phyloP scores from a whole-genome alignment of 1,284 basidiomycete species.

The Malassezia slooffiae region DNA sequence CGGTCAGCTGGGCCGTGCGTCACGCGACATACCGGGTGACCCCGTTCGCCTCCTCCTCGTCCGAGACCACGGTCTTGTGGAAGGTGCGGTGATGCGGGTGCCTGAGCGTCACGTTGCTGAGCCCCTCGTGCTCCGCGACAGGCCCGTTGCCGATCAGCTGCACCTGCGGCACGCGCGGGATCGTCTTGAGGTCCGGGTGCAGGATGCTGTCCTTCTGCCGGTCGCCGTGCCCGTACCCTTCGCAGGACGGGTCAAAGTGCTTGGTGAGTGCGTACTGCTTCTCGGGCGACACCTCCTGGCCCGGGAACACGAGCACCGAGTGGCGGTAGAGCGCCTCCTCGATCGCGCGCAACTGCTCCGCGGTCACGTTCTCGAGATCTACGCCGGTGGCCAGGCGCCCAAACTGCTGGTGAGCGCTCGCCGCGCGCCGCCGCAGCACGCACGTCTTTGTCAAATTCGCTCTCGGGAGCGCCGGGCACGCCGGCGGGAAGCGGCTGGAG shows the following conservation, averaged over 20 bases:
- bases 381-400: slow-evolving; percentile 7
- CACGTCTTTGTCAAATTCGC: no score
- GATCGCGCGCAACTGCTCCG: slow-evolving; percentile 10
- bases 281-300: slow-evolving; percentile 27
- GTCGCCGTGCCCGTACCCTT: slow-evolving; percentile 31
- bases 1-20: no score
- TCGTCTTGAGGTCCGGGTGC: slow-evolving; percentile 45
- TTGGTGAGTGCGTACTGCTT: slow-evolving; percentile 32
- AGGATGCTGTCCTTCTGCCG: slow-evolving; percentile 31
- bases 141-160: slow-evolving; percentile 44
- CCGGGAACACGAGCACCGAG: slow-evolving; percentile 37
- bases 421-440: no score
- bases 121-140: slow-evolving; percentile 13
- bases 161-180: slow-evolving; percentile 37
- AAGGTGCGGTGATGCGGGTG: slow-evolving; percentile 79
- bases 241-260: slow-evolving; percentile 21
- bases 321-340: slow-evolving; percentile 39
- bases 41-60: slow-evolving; percentile 64
- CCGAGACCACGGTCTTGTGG: slow-evolving; percentile 66
- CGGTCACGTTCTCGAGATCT: slow-evolving; percentile 6
- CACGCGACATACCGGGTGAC: no score
- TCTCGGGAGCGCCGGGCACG: no score
- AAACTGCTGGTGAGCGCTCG: no score
- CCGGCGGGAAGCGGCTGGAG: no score
- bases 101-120: slow-evolving; percentile 45